Base-by-base conservation (phyloP, 1,284 basidiomycete species). In the Cutaneotrichosporon cutaneum region DNA sequence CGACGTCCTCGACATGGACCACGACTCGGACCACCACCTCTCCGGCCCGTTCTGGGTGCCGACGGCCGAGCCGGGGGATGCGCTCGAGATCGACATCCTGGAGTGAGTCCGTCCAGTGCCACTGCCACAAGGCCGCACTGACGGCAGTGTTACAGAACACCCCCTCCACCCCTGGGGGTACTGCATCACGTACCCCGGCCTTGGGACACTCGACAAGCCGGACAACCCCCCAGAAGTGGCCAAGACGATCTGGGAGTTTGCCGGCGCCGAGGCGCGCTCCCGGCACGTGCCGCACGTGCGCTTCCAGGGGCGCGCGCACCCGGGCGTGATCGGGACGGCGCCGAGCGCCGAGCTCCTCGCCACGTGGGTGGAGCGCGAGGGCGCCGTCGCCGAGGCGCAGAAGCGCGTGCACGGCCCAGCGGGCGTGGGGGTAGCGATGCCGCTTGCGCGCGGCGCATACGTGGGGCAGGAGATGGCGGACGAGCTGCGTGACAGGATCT, bases 141-240 rank as follows among this genome's bases (percentile, higher is more conserved):
- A 27, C 24, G 30, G 30, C 35, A 50, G 63, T 86, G 87, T 90
- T 39, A 81, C 79, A 24, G 86, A 88, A 7, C 90, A 88, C 70
- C 86, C 88, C 32, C 83, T 88, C 70, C 87, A 88, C 85, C 88
- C 87, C 0, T 90, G 88, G 89, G 89, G 89, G 0, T 90, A 89
- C 72, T 88, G 87, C 2, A 85, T 86, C 27, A 69, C 58, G 79
- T 69, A 58, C 50, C 64, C 60, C 26, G 57, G 60, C 22, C 30
- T 61, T 45, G 61, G 59, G 18, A 57, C 42, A 54, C 56, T 67
- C 14, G 53, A 60, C 59, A 55, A 30, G 21, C 18, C 56, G 52
- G 55, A 59, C 30, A 27, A 44, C 32, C 56, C 32, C 53, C 87
- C 86, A 68, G 84, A 80, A 68, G 88, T 88, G 0, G 84, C 85